Evolutionary conservation across 106 monocot genomes (phyloP).

Genomic region (Dioscorea alata): DNA sequence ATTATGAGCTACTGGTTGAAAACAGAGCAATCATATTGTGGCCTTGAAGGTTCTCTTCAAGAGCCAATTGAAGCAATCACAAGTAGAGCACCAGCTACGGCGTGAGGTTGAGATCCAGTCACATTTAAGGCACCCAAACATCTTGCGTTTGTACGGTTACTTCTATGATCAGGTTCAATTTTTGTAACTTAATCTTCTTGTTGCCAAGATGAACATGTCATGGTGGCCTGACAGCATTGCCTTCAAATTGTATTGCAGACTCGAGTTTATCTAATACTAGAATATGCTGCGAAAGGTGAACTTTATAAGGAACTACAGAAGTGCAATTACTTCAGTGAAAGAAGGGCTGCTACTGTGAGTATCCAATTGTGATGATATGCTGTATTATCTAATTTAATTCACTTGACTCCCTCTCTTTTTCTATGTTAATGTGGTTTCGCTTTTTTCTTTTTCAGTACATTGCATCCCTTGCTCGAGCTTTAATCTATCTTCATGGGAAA

Average conservation of each 20-base stretch:
- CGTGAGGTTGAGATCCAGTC: conserved; percentile 98
- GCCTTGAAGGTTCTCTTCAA: conserved; percentile 97
- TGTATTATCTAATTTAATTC: too few species aligned
- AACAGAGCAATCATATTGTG: conserved; percentile 92
- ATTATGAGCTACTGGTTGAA: neutral
- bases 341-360: conserved; percentile 89
- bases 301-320: conserved; percentile 94
- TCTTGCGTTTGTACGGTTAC: conserved; percentile 92
- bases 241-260: conserved; percentile 36
- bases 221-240: neutral
- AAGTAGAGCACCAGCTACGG: conserved; percentile 93
- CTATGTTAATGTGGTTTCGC: neutral
- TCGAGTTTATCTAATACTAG: conserved; percentile 90
- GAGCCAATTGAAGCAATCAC: conserved; percentile 93
- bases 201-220: neutral
- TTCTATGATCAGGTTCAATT: conserved; percentile 92
- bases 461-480: conserved; percentile 72
- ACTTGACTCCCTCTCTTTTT: neutral
- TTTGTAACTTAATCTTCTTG: neutral
- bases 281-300: conserved; percentile 94
- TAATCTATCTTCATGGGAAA: conserved; percentile 94
- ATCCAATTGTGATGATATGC: neutral
- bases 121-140: conserved; percentile 89
- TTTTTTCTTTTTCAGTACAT: conserved; percentile 55
- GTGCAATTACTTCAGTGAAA: conserved; percentile 94